phyloP scores from a whole-genome alignment of 2,329 filamentous ascomycete genomes.

The Scopulariopsis brevicaulis region DNA sequence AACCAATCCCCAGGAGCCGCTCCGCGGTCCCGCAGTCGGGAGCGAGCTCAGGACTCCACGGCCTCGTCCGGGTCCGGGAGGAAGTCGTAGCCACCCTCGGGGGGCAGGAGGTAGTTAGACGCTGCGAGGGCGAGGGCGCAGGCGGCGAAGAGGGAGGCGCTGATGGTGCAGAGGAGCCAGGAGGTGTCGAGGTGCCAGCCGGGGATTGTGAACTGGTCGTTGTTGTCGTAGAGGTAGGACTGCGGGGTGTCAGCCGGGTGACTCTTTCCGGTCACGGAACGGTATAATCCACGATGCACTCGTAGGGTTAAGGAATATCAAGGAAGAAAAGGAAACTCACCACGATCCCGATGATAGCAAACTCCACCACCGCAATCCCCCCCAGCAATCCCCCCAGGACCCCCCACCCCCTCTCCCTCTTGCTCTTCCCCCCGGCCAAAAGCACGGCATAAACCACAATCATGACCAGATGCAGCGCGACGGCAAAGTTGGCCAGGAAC shows the following conservation, averaged over 20 bases:
- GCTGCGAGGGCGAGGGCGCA: constrained; percentile 47
- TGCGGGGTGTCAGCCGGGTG: constrained; percentile 19
- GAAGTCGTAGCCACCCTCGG: constrained; percentile 79
- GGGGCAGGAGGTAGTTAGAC: constrained; percentile 59
- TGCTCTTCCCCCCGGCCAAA: constrained; percentile 65
- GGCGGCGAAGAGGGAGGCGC: constrained; percentile 39
- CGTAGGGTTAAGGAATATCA: neutral
- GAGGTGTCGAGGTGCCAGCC: constrained; percentile 74
- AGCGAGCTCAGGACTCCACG: neutral
- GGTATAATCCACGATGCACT: neutral
- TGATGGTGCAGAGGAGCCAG: constrained; percentile 58
- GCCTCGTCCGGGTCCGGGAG: constrained; percentile 28
- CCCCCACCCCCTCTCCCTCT: constrained; percentile 75
- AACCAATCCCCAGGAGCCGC: too few relatives aligned
- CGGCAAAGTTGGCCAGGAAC: constrained; percentile 76
- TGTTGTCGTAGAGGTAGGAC: constrained; percentile 75
- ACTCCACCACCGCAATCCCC: constrained; percentile 56
- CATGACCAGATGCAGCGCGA: constrained; percentile 70
- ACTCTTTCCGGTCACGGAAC: neutral
- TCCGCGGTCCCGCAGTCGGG: neutral
- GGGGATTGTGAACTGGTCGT: constrained; percentile 67
- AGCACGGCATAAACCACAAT: constrained; percentile 73
- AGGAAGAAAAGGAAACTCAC: constrained; percentile 52
- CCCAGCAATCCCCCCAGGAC: constrained; percentile 56
- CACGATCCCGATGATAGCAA: constrained; percentile 70